phyloP scores from a whole-genome alignment of 2,329 filamentous ascomycete species.

The Phialophora verrucosa region DNA sequence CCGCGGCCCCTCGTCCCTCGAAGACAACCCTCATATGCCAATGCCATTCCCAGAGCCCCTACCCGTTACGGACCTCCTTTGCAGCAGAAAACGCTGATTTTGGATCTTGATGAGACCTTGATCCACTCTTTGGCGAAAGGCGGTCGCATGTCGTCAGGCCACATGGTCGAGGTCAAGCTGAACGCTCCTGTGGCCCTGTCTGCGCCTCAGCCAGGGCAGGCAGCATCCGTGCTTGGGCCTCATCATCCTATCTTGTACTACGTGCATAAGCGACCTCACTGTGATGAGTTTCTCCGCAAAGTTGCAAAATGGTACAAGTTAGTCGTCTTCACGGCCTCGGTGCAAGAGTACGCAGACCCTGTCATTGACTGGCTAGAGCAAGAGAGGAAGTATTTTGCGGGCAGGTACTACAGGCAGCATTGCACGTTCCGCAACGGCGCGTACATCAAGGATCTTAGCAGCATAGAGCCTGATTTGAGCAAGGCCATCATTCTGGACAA shows the following conservation, averaged over 20 bases:
- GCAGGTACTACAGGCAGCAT: constrained; percentile 93
- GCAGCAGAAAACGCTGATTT: constrained; percentile 88
- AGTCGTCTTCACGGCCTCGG: constrained; percentile 93
- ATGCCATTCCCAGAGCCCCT: constrained; percentile 56
- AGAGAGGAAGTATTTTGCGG: constrained; percentile 94
- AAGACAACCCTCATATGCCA: constrained; percentile 85
- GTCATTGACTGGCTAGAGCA: constrained; percentile 99
- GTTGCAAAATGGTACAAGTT: constrained; percentile 98
- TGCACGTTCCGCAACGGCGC: constrained; percentile 94
- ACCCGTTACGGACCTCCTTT: constrained; percentile 43
- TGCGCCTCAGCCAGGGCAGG: constrained; percentile 45
- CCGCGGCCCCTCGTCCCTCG: constrained; percentile 88
- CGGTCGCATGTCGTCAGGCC: constrained; percentile 90
- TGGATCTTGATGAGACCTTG: constrained; percentile 95
- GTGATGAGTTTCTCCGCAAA: constrained; percentile 93
- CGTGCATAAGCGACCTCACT: constrained; percentile 96
- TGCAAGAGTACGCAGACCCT: constrained; percentile 97
- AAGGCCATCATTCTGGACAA: constrained; percentile 99
- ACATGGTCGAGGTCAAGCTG: constrained; percentile 98
- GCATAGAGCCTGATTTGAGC: constrained; percentile 94
- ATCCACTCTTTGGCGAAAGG: constrained; percentile 99
- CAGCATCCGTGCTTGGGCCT: constrained; percentile 65
- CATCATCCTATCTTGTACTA: constrained; percentile 98
- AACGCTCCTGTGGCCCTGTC: constrained; percentile 70
- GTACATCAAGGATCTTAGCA: constrained; percentile 97